phyloP scores from a whole-genome alignment of 73 alveolate genomes.

The Tetrahymena elliotti region DNA sequence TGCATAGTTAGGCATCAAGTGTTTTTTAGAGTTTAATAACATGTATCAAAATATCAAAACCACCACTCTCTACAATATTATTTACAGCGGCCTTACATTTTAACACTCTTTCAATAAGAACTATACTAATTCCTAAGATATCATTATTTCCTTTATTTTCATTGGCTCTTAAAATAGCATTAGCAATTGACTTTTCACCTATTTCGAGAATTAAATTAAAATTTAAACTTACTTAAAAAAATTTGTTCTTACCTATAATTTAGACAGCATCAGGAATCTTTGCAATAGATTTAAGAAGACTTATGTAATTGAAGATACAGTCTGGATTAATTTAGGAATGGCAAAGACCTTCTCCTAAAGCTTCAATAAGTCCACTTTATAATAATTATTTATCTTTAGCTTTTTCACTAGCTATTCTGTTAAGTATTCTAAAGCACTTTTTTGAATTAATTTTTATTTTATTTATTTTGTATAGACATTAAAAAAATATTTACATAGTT shows the following conservation, averaged over 20 bases:
- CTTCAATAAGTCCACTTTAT: neutral
- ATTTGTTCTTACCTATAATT: neutral
- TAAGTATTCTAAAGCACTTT: neutral
- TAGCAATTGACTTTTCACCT: neutral
- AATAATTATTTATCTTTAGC: neutral
- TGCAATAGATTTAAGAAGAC: neutral
- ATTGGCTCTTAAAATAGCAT: neutral
- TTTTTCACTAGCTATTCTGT: neutral
- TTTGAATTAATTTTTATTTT: neutral
- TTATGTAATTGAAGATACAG: neutral
- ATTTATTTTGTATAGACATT: neutral
- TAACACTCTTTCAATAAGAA: neutral
- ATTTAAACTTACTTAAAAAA: neutral
- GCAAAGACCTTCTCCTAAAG: neutral
- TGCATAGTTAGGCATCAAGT: neutral
- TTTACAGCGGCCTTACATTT: neutral
- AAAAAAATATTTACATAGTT: neutral
- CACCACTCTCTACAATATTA: neutral
- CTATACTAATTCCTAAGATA: neutral
- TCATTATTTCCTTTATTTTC: neutral
- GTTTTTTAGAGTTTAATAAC: neutral
- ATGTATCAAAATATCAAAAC: neutral
- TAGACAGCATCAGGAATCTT: neutral
- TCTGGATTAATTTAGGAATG: neutral
- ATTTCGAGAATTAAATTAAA: neutral